A percentile compares a stretch with the other conserved stretches of the same genome.
Evolutionary conservation across 164 flowering plant genomes (phyloP).

Genomic region (Protea cynaroides): DNA sequence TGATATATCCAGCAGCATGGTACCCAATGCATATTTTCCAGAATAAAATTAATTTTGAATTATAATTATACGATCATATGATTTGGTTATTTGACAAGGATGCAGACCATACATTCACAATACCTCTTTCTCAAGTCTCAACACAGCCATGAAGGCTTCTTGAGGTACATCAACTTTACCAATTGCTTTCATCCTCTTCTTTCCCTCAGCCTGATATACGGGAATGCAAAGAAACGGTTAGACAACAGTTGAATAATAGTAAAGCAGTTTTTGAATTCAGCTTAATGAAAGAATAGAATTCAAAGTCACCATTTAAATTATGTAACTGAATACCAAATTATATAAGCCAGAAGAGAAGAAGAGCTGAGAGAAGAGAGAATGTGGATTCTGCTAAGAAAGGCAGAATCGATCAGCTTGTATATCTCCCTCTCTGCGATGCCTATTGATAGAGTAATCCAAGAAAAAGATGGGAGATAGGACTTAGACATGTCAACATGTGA

Average conservation of each 20-base stretch:
- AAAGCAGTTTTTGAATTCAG: neutral
- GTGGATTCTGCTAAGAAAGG: no score
- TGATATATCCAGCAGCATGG: neutral
- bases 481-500: no score
- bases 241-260: neutral
- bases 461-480: no score
- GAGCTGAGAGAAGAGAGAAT: no score
- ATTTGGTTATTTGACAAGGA: neutral
- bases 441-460: no score
- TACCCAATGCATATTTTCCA: neutral
- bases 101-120: conserved; percentile 25
- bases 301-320: no score
- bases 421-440: no score
- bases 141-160: conserved; percentile 98
- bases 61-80: neutral
- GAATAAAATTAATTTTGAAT: neutral
- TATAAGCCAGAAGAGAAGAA: no score
- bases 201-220: conserved; percentile 79
- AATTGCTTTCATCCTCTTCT: conserved; percentile 95
- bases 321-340: no score
- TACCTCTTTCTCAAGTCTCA: conserved; percentile 91
- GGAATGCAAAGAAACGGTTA: conserved; percentile 1
- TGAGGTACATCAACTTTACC: conserved; percentile 97
- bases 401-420: no score
- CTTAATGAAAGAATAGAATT: no score